These are phyloP conservation scores for Entophlyctis luteolus DNA, from an alignment of 192 early-diverging fungal genomes.

Conservation along the genomic window DNA sequence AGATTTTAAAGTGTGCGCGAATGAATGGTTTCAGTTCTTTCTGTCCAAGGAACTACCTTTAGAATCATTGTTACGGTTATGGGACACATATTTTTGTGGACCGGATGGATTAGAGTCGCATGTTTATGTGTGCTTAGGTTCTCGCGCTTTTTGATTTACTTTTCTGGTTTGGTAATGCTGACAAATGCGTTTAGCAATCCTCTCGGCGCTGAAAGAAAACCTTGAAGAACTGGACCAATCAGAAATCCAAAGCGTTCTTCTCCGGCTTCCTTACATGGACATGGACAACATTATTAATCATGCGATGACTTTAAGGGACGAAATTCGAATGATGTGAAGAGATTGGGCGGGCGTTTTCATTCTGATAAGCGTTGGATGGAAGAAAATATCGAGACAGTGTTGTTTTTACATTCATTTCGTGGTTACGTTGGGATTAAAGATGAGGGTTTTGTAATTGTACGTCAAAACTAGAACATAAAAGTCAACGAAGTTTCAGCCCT, in stretches of 20 bases:
- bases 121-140: constrained; percentile 77
- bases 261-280: constrained; percentile 63
- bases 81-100: constrained; percentile 86
- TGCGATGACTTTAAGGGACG: constrained; percentile 17
- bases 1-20: constrained; percentile 79
- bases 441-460: no score
- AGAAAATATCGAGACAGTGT: no score
- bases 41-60: constrained; percentile 78
- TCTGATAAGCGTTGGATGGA: no score
- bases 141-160: not conserved
- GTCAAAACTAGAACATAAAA: no score
- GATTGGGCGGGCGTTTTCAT: no score
- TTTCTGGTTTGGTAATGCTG: not conserved
- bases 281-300: constrained; percentile 35
- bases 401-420: no score
- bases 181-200: constrained; percentile 62
- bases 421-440: no score
- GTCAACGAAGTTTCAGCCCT: no score
- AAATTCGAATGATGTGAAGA: constrained; percentile 16
- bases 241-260: constrained; percentile 78
- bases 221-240: constrained; percentile 86
- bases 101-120: constrained; percentile 74
- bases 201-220: constrained; percentile 68
- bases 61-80: constrained; percentile 70
- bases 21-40: constrained; percentile 78